Percentiles rank a stretch among this genome's conserved stretches.
phyloP scores from a whole-genome alignment of 2,329 filamentous ascomycete species.

The Bipolaris cookei region DNA sequence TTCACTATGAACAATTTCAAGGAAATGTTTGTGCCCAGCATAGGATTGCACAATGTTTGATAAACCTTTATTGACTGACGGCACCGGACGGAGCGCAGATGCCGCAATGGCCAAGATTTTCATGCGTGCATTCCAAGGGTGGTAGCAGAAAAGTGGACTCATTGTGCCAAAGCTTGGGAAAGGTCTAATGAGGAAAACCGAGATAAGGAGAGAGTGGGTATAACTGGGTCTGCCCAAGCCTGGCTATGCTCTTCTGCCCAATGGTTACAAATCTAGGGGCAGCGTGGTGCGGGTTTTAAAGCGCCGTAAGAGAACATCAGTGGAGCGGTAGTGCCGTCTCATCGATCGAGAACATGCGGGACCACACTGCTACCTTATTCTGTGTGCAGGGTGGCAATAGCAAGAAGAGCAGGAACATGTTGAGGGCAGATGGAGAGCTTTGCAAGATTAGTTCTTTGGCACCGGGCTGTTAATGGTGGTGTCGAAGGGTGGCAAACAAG shows the following conservation, averaged over 20 bases:
- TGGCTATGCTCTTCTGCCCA: conserved; percentile 35
- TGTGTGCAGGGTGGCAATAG: conserved; percentile 8
- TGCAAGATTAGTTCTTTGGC: conserved; percentile 14
- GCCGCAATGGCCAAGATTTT: conserved; percentile 33
- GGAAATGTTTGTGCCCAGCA: conserved; percentile 1
- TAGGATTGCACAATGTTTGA: conserved; percentile 10
- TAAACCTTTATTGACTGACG: conserved; percentile 28
- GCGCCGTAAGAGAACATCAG: conserved; percentile 16
- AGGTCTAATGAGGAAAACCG: conserved; percentile 36
- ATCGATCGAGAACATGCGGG: conserved; percentile 21
- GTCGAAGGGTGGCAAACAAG: conserved; percentile 28
- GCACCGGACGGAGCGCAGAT: conserved; percentile 26
- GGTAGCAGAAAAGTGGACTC: conserved; percentile 42
- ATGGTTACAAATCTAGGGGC: conserved; percentile 29
- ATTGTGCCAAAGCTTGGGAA: conserved; percentile 31
- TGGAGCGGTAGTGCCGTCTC: conserved; percentile 18
- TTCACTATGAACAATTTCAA: conserved; percentile 13
- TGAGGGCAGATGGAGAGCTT: neutral
- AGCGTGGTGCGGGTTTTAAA: conserved; percentile 27
- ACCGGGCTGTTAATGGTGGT: conserved; percentile 21
- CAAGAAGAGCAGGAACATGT: conserved; percentile 4
- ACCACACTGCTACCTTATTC: neutral
- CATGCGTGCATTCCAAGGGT: conserved; percentile 26
- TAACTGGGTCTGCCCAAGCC: conserved; percentile 40
- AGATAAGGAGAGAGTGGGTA: conserved; percentile 47